Evolutionary conservation across 768 basidiomycete species (phyloP).

Genomic region (Coprinopsis marcescibilis): DNA sequence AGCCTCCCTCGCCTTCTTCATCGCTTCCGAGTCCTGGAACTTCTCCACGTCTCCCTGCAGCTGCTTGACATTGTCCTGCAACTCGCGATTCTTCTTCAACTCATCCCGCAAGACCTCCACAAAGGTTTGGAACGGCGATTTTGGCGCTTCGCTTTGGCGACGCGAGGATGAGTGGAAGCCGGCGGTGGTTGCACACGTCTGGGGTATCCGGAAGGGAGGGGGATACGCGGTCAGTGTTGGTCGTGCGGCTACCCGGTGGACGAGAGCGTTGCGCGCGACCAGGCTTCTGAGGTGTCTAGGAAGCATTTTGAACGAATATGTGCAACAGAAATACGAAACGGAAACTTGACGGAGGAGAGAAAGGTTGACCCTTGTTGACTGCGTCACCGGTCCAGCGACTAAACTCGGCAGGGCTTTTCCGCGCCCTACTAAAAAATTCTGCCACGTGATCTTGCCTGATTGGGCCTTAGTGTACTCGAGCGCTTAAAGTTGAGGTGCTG

Average conservation of each 20-base stretch:
- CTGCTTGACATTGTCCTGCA: conserved; percentile 96
- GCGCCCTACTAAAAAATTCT: neutral
- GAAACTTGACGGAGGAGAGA: conserved; percentile 1
- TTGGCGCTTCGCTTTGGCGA: conserved; percentile 60
- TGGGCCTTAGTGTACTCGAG: neutral
- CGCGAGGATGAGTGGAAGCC: conserved; percentile 66
- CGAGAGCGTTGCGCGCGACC: conserved; percentile 28
- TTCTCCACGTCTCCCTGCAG: conserved; percentile 97
- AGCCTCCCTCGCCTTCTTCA: conserved; percentile 86
- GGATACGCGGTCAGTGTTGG: conserved; percentile 21
- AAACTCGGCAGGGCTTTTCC: too few relatives aligned
- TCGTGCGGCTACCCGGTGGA: conserved; percentile 19
- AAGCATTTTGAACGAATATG: conserved; percentile 24
- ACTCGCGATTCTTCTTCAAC: conserved; percentile 85
- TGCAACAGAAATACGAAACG: neutral
- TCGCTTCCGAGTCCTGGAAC: conserved; percentile 92
- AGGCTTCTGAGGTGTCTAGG: conserved; percentile 40
- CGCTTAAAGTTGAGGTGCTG: too few relatives aligned
- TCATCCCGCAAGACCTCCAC: conserved; percentile 93
- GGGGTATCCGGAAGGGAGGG: conserved; percentile 36
- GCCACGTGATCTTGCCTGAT: neutral
- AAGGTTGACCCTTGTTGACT: neutral
- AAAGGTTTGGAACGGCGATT: conserved; percentile 94
- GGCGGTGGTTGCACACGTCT: conserved; percentile 18
- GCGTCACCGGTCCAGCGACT: conserved; percentile 9